These are phyloP conservation scores for Farysia itapuensis DNA, from an alignment of 1,284 basidiomycete species.

Conservation along the genomic window DNA sequence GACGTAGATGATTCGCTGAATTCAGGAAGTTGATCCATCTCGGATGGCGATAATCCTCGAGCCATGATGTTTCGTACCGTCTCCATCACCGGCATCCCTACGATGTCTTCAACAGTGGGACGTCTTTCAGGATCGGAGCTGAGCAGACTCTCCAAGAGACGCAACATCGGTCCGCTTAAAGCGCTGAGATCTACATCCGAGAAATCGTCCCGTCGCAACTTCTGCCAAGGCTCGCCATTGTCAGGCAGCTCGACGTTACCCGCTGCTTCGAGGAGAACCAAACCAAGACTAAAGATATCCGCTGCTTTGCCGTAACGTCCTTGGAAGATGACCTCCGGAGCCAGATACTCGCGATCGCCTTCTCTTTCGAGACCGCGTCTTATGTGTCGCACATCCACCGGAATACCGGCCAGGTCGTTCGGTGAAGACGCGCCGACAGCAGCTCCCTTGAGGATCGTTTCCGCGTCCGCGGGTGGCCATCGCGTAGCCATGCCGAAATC, in stretches of 20 bases:
- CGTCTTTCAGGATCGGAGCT: conserved; percentile 38
- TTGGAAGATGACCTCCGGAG: conserved; percentile 86
- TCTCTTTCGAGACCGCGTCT: conserved; percentile 69
- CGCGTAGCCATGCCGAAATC: conserved; percentile 76
- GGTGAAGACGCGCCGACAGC: conserved; percentile 20
- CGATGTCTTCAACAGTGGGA: conserved; percentile 44
- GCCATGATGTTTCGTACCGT: conserved; percentile 45
- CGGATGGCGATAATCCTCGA: conserved; percentile 37
- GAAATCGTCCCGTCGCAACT: conserved; percentile 87
- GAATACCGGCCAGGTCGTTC: conserved; percentile 6
- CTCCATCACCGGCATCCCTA: conserved; percentile 33
- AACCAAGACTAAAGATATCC: conserved; percentile 94
- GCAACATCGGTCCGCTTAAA: conserved; percentile 61
- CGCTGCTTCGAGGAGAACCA: conserved; percentile 91
- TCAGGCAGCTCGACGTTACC: conserved; percentile 95
- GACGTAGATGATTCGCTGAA: conserved; percentile 28
- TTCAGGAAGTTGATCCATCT: conserved; percentile 56
- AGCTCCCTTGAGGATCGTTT: conserved; percentile 49
- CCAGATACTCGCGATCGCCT: conserved; percentile 95
- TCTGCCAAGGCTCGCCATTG: conserved; percentile 93
- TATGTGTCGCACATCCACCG: conserved; percentile 8
- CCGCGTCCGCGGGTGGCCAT: conserved; percentile 50
- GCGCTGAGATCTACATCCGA: conserved; percentile 75
- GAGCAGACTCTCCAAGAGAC: conserved; percentile 45
- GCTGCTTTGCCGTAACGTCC: conserved; percentile 89